Evolutionary conservation across 2,329 filamentous ascomycete genomes (phyloP), one percentile per base, ranked within the genome.

Genomic region (Aspergillus glaucus): DNA sequence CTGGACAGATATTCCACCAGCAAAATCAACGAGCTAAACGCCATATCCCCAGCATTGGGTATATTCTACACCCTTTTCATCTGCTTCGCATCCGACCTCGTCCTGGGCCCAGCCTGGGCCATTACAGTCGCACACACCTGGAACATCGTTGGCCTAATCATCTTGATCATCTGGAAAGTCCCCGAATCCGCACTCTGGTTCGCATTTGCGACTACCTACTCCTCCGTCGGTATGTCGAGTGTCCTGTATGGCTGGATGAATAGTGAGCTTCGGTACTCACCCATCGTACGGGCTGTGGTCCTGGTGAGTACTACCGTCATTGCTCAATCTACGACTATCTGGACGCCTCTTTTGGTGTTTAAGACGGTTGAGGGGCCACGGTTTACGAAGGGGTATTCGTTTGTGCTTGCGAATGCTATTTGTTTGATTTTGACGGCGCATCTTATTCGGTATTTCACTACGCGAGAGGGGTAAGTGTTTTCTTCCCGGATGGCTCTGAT

Each of bases 191-290:
- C 77, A 0, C 66, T 74, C 14, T 81, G 78, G 76, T 79, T 79
- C 46, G 76, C 76, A 0, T 79, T 78, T 53, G 64, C 68, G 46
- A 78, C 74, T 0, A 75, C 70, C 0, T 80, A 77, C 55, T 71
- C 71, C 0, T 67, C 77, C 0, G 70, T 74, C 4, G 72, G 78
- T 0, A 73, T 81, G 64, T 79, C 78, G 0, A 78, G 75, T 43
- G 75, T 80, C 3, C 63, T 82, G 6, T 75, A 80, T 47, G 78
- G 78, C 3, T 81, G 78, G 76, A 72, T 79, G 3, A 81, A 81
- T 50, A 75, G 68, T 9, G 67, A 73, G 30, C 61, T 80, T 2
- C 69, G 71, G 3, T 54, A 56, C 37, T 61, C 60, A 8, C 51
- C 59, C 0, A 72, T 70, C 0, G 72, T 80, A 50, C 63, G 79